Percentiles rank a stretch among this genome's conserved stretches.
Conservation (phyloP, 805 yeast genomes). For the Maudiozyma serrabonitensis region DNA sequence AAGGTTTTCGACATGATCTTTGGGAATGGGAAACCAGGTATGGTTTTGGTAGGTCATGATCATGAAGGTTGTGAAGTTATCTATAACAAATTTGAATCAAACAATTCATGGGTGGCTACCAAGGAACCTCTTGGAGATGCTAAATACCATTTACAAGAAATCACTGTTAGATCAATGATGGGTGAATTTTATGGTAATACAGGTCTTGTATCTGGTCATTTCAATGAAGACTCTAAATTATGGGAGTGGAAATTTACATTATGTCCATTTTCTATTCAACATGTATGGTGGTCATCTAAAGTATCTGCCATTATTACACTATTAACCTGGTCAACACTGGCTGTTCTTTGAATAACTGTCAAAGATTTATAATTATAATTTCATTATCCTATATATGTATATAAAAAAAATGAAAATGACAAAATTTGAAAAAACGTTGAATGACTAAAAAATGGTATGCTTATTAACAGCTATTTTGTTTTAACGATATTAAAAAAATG, state of each 20-base stretch:
- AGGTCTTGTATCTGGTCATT: conserved; percentile 74
- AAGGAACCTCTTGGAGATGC: conserved; percentile 12
- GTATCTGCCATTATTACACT: conserved; percentile 37
- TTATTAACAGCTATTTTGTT: neutral
- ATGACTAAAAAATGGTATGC: too few species aligned
- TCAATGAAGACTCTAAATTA: conserved; percentile 30
- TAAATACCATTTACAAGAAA: conserved; percentile 45
- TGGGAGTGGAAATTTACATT: conserved; percentile 65
- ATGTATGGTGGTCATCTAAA: conserved; percentile 91
- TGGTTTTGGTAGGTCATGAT: conserved; percentile 89
- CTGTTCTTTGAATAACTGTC: conserved; percentile 2
- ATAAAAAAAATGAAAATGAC: too few species aligned
- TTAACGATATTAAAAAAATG: neutral
- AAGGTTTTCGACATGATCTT: conserved; percentile 64
- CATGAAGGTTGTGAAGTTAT: conserved; percentile 84
- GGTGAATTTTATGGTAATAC: conserved; percentile 89
- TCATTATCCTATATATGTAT: too few species aligned
- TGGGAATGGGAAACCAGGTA: conserved; percentile 56
- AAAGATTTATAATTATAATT: too few species aligned
- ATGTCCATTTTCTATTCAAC: conserved; percentile 82
- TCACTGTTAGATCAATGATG: conserved; percentile 90
- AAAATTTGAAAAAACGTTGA: too few species aligned
- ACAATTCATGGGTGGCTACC: conserved; percentile 40
- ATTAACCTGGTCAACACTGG: conserved; percentile 29
- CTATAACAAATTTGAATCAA: conserved; percentile 39